Evolutionary conservation across 2,329 filamentous ascomycete species (phyloP), one percentile per base, ranked within the genome.

Genomic region (Neoascochyta sp.): DNA sequence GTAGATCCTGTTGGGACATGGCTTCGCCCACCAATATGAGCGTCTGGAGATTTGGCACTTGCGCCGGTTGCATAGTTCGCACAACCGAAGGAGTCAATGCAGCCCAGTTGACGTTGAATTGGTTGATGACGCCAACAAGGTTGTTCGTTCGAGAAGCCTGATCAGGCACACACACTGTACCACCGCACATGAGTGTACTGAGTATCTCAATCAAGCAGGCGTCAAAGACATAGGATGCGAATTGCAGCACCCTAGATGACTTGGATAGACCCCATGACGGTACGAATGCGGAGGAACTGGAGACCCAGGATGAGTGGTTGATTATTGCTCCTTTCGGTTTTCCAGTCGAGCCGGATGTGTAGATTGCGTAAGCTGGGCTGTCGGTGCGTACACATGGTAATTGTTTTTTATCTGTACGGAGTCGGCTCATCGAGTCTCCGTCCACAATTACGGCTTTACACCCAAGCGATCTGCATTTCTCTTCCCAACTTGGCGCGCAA

Each of bases 351-450:
- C 48, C 45, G n/a, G 64, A 65, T 0, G 70, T 72, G 36, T 80
- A 75, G 5, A 82, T 69, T 5, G 79, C 65, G 43, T 76, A 81
- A 0, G 78, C 76, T n/a, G n/a, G n/a, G n/a, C n/a, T n/a, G n/a
- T n/a, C n/a, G n/a, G n/a, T n/a, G n/a, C n/a, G n/a, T n/a, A n/a
- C n/a, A n/a, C n/a, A n/a, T n/a, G n/a, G n/a, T n/a, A n/a, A n/a
- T n/a, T n/a, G n/a, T n/a, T n/a, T n/a, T n/a, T n/a, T n/a, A n/a
- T n/a, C n/a, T n/a, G n/a, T n/a, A n/a, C n/a, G n/a, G n/a, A n/a
- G n/a, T n/a, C n/a, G n/a, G n/a, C n/a, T n/a, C n/a, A n/a, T n/a
- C n/a, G n/a, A n/a, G n/a, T n/a, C n/a, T n/a, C n/a, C n/a, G n/a
- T n/a, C n/a, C n/a, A n/a, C n/a, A n/a, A n/a, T n/a, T n/a, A n/a